phyloP scores from a whole-genome alignment of 768 basidiomycete species.

The Trametes elegans region DNA sequence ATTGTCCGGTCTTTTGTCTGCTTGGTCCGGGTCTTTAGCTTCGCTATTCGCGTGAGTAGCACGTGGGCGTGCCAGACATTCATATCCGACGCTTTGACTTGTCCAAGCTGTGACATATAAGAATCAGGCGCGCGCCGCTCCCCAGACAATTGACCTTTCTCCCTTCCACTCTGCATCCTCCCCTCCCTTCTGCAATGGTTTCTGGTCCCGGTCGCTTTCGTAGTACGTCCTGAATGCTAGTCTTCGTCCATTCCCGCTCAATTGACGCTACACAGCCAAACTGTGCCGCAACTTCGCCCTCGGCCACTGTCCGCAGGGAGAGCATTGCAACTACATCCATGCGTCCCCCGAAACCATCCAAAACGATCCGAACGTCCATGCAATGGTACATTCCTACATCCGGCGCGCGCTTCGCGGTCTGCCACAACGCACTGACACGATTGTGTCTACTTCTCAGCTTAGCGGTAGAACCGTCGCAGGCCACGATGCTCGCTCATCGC shows the following conservation, averaged over 20 bases:
- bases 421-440: slow-evolving; percentile 3
- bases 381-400: slow-evolving; percentile 7
- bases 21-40: slow-evolving; percentile 18
- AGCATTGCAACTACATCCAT: slow-evolving; percentile 40
- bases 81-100: slow-evolving; percentile 25
- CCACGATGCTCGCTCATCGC: not conserved
- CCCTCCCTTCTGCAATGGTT: slow-evolving; percentile 8
- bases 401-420: slow-evolving; percentile 1
- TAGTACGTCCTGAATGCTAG: slow-evolving; percentile 11
- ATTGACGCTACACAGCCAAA: slow-evolving; percentile 29
- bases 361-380: not conserved
- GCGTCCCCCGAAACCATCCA: slow-evolving; percentile 21
- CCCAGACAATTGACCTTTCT: slow-evolving; percentile 15
- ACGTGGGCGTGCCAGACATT: slow-evolving; percentile 21
- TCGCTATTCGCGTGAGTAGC: slow-evolving; percentile 25
- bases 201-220: slow-evolving; percentile 16
- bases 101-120: slow-evolving; percentile 22
- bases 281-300: slow-evolving; percentile 36
- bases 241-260: not conserved
- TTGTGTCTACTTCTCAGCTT: slow-evolving; percentile 2
- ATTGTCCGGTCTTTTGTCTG: not conserved
- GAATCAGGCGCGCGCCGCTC: slow-evolving; percentile 16
- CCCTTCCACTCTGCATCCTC: slow-evolving; percentile 6
- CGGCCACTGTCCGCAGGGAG: slow-evolving; percentile 38
- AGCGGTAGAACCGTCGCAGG: not conserved